These are phyloP conservation scores for Candolleomyces aberdarensis DNA, from an alignment of 768 basidiomycete species.

Conservation along the genomic window DNA sequence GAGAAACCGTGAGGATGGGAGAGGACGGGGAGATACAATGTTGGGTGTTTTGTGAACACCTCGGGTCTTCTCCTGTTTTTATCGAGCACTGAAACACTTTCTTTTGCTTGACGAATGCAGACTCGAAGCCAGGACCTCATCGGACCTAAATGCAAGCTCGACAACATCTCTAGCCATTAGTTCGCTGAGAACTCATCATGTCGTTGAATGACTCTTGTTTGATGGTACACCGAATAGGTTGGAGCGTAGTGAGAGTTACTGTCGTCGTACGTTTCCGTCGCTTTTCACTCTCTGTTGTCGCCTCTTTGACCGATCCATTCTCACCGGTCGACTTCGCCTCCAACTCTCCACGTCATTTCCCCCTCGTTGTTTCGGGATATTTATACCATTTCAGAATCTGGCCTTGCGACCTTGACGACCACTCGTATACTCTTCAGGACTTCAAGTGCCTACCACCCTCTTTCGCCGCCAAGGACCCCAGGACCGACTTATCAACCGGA, in stretches of 20 bases:
- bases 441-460: too few species aligned
- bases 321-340: too few species aligned
- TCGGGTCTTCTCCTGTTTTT: conserved; percentile 26
- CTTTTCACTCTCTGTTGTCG: too few species aligned
- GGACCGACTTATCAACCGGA: too few species aligned
- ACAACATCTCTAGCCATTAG: conserved; percentile 23
- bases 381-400: too few species aligned
- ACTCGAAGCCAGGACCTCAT: conserved; percentile 9
- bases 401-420: not conserved
- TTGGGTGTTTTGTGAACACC: conserved; percentile 32
- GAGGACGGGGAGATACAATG: conserved; percentile 24
- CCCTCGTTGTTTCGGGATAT: too few species aligned
- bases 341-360: too few species aligned
- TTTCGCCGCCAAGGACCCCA: too few species aligned
- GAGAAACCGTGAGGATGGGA: conserved; percentile 20
- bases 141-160: conserved; percentile 14
- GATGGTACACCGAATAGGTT: conserved; percentile 42
- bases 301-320: too few species aligned
- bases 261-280: conserved; percentile 47
- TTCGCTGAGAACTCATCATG: conserved; percentile 36
- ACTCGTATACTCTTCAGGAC: conserved; percentile 4
- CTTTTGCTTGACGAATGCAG: conserved; percentile 9
- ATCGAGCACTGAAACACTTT: conserved; percentile 21
- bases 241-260: conserved; percentile 45
- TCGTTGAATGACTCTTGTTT: conserved; percentile 46